phyloP scores from a whole-genome alignment of 2,329 filamentous ascomycete species.

The Diplodia intermedia region DNA sequence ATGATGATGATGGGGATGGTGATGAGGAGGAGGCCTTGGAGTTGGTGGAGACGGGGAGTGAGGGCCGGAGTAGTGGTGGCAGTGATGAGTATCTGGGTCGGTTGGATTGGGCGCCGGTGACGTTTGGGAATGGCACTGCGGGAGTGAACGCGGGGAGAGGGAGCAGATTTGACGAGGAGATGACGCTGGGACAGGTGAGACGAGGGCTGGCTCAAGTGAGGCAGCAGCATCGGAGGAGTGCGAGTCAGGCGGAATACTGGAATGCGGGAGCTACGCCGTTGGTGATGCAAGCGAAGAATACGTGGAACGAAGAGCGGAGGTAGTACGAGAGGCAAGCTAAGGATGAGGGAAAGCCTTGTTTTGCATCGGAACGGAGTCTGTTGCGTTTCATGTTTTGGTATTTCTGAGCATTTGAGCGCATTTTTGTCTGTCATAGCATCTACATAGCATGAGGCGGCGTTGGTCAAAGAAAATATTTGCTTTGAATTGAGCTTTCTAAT shows the following conservation, averaged over 20 bases:
- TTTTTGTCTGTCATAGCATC: neutral
- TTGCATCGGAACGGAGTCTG: neutral
- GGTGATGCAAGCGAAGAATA: constrained; percentile 20
- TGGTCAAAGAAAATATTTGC: neutral
- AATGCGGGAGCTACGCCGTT: neutral
- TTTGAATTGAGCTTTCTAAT: neutral
- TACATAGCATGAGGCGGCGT: constrained; percentile 1
- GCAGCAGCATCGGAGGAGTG: neutral
- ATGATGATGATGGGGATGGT: neutral
- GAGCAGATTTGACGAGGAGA: constrained; percentile 13
- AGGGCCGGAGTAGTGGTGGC: neutral
- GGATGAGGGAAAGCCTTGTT: neutral
- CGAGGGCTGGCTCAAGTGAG: neutral
- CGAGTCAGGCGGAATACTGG: constrained; percentile 1
- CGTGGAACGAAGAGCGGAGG: constrained; percentile 2
- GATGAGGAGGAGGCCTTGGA: constrained; percentile 15
- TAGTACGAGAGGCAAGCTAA: neutral
- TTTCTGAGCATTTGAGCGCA: neutral
- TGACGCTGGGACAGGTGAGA: constrained; percentile 10
- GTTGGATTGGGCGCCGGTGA: constrained; percentile 15
- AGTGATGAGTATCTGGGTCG: constrained; percentile 11
- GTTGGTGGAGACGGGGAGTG: constrained; percentile 1
- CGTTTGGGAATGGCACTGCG: constrained; percentile 1
- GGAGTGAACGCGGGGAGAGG: neutral
- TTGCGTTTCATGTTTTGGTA: neutral